Evolutionary conservation across 768 basidiomycete genomes (phyloP), one percentile per base, ranked within the genome.

Genomic region (Asterophora parasitica): DNA sequence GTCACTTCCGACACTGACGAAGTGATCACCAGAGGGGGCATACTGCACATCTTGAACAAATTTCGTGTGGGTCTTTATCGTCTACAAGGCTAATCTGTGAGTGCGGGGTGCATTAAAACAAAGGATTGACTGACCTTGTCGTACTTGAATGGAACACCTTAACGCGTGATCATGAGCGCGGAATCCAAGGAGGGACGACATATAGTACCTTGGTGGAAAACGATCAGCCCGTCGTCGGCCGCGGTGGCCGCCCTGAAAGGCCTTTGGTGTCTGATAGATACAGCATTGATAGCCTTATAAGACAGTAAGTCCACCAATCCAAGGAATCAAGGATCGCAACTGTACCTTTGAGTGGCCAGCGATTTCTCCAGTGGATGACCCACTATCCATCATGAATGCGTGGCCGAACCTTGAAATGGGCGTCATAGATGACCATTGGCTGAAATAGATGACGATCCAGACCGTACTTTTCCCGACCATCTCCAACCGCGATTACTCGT

Each of bases 11-110:
- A 89, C 92, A 49, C 90, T 92, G 11, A 81, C 86, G 60, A 97
- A 94, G 35, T 82, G 70, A 34, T 85, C 80, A 1, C 95, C 95
- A 7, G 84, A 84, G 0, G 83, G 82, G 0, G 92, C 75, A 61
- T 83, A 97, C 45, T 81, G 79, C 30, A 97, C 79, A 50, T 95
- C 92, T 66, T 95, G 91, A 12, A 97, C 88, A 59, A 94, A 96
- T 63, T 87, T 90, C 11, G 83, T 86, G 63, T 98, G 95, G 2
- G 85, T 86, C 64, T 81, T 84, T 68, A 96, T 86, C 9, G 83
- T 80, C 87, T 91, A 12, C 4, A 26, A 23, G 4, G 13, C 13
- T 36, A 4, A 33, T 11, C 16, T 15, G 8, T 31, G 9, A 46
- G 27, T 27, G 16, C 17, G 12, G 32, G 17, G 23, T 23, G 3